Evolutionary conservation across 2,329 filamentous ascomycete species (phyloP), one percentile per base, ranked within the genome.

Genomic region (Exserohilum turcica): DNA sequence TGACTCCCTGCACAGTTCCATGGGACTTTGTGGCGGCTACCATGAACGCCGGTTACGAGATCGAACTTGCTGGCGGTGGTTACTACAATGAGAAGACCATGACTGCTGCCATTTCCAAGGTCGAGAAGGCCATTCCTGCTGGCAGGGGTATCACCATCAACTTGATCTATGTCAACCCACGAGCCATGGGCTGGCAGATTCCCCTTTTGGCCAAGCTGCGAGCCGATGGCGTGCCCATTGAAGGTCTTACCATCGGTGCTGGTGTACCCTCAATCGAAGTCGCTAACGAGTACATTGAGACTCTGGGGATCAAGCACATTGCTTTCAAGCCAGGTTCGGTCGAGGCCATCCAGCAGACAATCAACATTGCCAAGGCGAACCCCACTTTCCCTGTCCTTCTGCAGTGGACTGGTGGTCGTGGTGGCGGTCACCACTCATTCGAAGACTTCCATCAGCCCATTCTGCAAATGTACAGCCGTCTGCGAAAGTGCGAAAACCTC

Each of bases 141-240:
- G 80, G 80, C 18, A 79, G 80, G 50, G 80, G 80, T 53, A 81
- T 83, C 59, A 79, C 78, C 2, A 65, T 81, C 59, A 83, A 83
- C 60, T 54, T 83, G 51, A 83, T 83, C 56, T 83, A 83, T 59
- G 79, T 80, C 56, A 81, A 77, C 54, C 81, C 81, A 10, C 77
- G 77, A 48, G 77, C 79, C 8, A 80, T 83, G 72, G 72, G 68
- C 9, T 83, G 80, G 80, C 81, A 83, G 59, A 80, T 83, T 40
- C 76, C 80, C 3, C 70, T 82, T 15, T 67, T 83, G 50, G 77
- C 73, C 29, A 77, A 79, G 43, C 66, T 83, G 29, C 72, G 77
- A 18, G 68, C 75, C 46, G 77, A 80, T 5, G 78, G 78, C 36
- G 68, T 79, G 8, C 77, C 78, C 2, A 77, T 80, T 28, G 77